Conservation (phyloP, 306 rosid genomes). For the Hippophae rhamnoides region DNA sequence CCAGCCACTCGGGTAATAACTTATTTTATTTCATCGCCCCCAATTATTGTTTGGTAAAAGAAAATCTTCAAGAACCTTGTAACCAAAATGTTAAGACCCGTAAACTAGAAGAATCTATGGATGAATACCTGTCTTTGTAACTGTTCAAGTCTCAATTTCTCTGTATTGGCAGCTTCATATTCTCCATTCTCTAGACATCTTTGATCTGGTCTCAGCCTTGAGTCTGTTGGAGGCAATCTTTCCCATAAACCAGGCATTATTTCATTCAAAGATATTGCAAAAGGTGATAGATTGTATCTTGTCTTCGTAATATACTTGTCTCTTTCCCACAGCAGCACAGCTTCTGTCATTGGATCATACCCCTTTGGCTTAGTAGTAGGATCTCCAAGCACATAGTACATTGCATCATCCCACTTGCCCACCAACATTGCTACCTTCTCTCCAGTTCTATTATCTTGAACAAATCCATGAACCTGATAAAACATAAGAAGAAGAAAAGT, state of each 20-base stretch:
- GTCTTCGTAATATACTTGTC: conserved; percentile 55
- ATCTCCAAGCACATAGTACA: conserved; percentile 97
- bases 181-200: conserved; percentile 94
- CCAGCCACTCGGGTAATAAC: background rate
- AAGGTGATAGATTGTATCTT: conserved; percentile 91
- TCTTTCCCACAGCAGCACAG: conserved; percentile 89
- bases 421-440: conserved; percentile 94
- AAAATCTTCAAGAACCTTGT: background rate
- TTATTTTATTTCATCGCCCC: no score
- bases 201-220: conserved; percentile 97
- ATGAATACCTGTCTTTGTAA: conserved; percentile 84
- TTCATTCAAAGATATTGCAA: conserved; percentile 88
- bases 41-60: background rate
- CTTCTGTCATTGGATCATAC: conserved; percentile 97
- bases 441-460: conserved; percentile 98
- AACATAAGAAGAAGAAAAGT: background rate
- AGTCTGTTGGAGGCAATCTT: conserved; percentile 86
- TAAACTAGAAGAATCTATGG: conserved; percentile 3
- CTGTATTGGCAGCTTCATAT: conserved; percentile 78
- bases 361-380: conserved; percentile 90
- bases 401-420: conserved; percentile 98
- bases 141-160: conserved; percentile 93
- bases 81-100: background rate
- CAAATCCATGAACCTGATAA: conserved; percentile 88
- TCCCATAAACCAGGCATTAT: conserved; percentile 59